Evolutionary conservation across 169 alveolate genomes (phyloP).

Genomic region (Cryptosporidium bovis): DNA sequence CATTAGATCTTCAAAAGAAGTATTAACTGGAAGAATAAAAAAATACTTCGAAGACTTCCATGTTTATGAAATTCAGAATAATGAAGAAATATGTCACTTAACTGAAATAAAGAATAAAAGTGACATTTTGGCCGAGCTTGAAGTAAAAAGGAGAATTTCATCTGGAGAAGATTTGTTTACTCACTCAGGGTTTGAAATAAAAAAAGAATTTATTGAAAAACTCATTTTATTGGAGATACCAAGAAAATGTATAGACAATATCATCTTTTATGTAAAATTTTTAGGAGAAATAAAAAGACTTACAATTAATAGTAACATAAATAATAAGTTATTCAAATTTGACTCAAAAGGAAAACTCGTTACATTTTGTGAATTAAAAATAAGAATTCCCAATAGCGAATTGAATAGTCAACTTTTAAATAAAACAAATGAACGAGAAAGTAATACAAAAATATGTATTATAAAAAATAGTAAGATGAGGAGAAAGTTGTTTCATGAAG

Average conservation of each 20-base stretch:
- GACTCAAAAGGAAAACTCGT: constrained; percentile 30
- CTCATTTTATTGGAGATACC: constrained; percentile 14
- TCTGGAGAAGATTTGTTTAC: constrained; percentile 28
- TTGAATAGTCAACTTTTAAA: not conserved
- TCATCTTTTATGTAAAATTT: constrained; percentile 17
- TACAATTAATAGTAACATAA: constrained; percentile 1
- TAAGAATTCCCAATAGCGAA: not conserved
- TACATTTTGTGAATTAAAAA: constrained; percentile 18
- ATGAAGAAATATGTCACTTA: constrained; percentile 70
- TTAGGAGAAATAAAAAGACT: constrained; percentile 57
- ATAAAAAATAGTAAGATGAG: constrained; percentile 71
- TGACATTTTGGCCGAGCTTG: constrained; percentile 46
- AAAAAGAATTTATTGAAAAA: constrained; percentile 2
- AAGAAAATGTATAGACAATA: not conserved
- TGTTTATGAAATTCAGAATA: constrained; percentile 78
- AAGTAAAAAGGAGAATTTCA: constrained; percentile 34
- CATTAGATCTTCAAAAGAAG: constrained; percentile 10
- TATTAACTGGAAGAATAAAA: constrained; percentile 76
- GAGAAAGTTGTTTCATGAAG: constrained; percentile 78
- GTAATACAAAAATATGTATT: not conserved
- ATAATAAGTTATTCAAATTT: constrained; percentile 14
- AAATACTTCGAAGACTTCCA: constrained; percentile 79
- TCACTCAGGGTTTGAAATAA: not conserved
- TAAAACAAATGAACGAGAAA: not conserved
- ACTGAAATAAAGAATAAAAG: constrained; percentile 71